Base-by-base conservation (phyloP, 345 rosid genomes). In the Arabis hirsuta region DNA sequence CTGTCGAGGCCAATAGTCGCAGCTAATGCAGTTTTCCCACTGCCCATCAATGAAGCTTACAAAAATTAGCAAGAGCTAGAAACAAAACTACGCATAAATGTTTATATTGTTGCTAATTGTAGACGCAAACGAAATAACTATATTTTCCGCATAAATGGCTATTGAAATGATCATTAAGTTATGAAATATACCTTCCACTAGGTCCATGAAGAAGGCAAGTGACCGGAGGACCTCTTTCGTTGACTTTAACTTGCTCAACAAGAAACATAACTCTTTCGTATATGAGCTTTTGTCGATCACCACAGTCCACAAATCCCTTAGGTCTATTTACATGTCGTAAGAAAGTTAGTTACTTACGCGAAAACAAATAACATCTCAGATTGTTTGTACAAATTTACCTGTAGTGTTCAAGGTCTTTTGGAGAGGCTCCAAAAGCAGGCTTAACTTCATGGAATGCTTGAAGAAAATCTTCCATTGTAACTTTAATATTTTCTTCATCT, bases 11-110 rank as follows among this genome's bases (percentile, higher is more conserved):
- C 97, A 73, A 84, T 79, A 7, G 97, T 94, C 13, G 95, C 98
- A 16, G 96, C 97, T 81, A 90, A 26, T 1, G 97, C 96, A 76
- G 95, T 83, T 83, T 93, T 93, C 67, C 97, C 98, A 82, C 96
- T 90, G 86, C 43, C 45, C 65, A 75, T 22, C 12, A 41, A 27
- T 27, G 41, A 36, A 50, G 58, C 38, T 53, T 65, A 67, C 36
- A 42, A 63, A 53, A 57, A 55, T 34, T 43, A 43, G 27, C 56
- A 77, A 44, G 10, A 14, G 70, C 16, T 22, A 19, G 27, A 29
- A 31, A 71, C 41, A n/a, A 38, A 38, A 36, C 62, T 27, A 27
- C 2, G 31, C n/a, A n/a, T n/a, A n/a, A n/a, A n/a, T n/a, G n/a
- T n/a, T n/a, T n/a, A n/a, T n/a, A n/a, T n/a, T 22, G 24, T 22